Evolutionary conservation across 192 early-diverging fungal genomes (phyloP).

Genomic region (Pecoramyces ruminantium): DNA sequence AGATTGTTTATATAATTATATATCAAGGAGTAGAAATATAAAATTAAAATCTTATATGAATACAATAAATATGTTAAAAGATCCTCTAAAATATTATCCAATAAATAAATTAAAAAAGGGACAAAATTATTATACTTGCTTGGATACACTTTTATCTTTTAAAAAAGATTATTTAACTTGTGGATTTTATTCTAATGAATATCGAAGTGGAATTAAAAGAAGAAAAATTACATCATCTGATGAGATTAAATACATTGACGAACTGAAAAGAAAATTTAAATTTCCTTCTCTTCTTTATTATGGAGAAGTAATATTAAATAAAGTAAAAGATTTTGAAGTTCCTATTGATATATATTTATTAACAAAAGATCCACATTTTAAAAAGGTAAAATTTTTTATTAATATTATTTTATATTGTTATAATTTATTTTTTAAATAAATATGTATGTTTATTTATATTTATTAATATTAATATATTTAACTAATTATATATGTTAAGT

Average conservation of each 20-base stretch:
- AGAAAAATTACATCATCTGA: not conserved
- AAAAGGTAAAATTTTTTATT: not conserved
- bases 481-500: no score
- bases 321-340: slow-evolving; percentile 38
- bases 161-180: not conserved
- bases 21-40: not conserved
- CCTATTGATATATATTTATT: slow-evolving; percentile 41
- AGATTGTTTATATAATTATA: not conserved
- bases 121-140: not conserved
- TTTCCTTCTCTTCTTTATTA: slow-evolving; percentile 46
- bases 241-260: not conserved
- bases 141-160: not conserved
- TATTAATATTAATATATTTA: no score
- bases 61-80: not conserved
- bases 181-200: not conserved
- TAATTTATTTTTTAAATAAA: no score
- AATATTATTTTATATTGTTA: no score
- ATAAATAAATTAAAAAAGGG: not conserved
- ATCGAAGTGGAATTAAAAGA: not conserved
- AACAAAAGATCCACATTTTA: not conserved
- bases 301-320: slow-evolving; percentile 31
- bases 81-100: not conserved
- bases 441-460: no score
- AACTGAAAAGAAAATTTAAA: slow-evolving; percentile 5
- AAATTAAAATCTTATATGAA: not conserved